A percentile compares a stretch with the other conserved stretches of the same genome.
Conservation (phyloP, 2,329 filamentous ascomycete genomes). For the Ophiostoma sp. region DNA sequence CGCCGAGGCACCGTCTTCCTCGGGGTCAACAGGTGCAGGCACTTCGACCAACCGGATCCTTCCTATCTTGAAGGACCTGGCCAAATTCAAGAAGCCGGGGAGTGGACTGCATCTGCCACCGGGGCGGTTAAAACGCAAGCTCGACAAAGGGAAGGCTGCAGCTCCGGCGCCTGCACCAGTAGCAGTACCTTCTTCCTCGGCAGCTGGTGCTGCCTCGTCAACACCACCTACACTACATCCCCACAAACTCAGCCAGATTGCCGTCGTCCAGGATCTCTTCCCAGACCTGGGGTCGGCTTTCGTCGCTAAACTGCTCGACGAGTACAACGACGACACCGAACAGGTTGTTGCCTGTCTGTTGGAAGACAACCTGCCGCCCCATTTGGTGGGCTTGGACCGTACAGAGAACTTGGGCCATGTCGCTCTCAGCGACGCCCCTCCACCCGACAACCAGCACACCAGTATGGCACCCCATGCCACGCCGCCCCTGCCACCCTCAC, state of each 20-base stretch:
- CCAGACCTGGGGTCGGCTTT: constrained; percentile 84
- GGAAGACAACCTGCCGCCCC: constrained; percentile 70
- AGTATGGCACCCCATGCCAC: constrained; percentile 59
- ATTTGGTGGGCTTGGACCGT: constrained; percentile 65
- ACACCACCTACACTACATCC: constrained; percentile 59
- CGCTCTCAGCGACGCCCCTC: constrained; percentile 45
- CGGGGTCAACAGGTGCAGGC: constrained; percentile 35
- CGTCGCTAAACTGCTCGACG: constrained; percentile 73
- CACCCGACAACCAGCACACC: constrained; percentile 32
- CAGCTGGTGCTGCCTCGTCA: too few species aligned
- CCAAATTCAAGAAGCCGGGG: constrained; percentile 59
- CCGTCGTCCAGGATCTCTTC: constrained; percentile 91
- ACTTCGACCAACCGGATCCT: constrained; percentile 54
- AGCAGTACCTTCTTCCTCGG: background rate
- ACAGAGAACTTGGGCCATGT: constrained; percentile 58
- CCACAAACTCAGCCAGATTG: constrained; percentile 80
- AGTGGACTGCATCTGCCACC: constrained; percentile 48
- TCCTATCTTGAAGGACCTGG: constrained; percentile 62
- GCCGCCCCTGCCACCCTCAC: constrained; percentile 55
- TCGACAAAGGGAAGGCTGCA: constrained; percentile 66
- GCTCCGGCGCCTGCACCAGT: constrained; percentile 28
- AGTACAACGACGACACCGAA: constrained; percentile 76
- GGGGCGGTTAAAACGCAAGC: constrained; percentile 53
- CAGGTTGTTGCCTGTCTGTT: constrained; percentile 79
- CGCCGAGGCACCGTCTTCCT: constrained; percentile 42